phyloP scores from a whole-genome alignment of 2,329 filamentous ascomycete species.

The Ophiostoma montium region DNA sequence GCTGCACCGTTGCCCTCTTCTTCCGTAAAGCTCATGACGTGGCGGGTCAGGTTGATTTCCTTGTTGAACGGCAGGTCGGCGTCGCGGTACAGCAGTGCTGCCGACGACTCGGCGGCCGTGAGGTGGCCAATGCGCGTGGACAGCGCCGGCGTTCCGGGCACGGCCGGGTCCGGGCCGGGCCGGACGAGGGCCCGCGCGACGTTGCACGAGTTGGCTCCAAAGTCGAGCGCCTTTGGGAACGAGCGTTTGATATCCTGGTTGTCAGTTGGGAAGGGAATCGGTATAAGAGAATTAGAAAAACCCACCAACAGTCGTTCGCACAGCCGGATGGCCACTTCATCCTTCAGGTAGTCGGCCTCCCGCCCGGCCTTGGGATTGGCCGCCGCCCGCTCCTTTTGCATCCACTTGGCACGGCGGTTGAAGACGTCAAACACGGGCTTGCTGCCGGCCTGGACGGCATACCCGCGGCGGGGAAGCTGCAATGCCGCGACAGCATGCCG shows the following conservation, averaged over 20 bases:
- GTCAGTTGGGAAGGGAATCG: neutral
- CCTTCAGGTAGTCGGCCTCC: slow-evolving; percentile 80
- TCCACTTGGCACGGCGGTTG: slow-evolving; percentile 72
- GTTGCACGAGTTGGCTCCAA: slow-evolving; percentile 93
- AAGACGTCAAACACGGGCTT: slow-evolving; percentile 79
- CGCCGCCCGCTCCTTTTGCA: slow-evolving; percentile 82
- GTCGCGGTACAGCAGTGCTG: slow-evolving; percentile 67
- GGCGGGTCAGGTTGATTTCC: slow-evolving; percentile 55
- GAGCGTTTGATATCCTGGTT: slow-evolving; percentile 76
- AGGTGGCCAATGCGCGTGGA: slow-evolving; percentile 58
- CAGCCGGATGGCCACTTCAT: slow-evolving; percentile 74
- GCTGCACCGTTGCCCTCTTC: slow-evolving; percentile 10
- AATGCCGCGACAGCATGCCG: slow-evolving; percentile 66
- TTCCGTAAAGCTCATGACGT: slow-evolving; percentile 60
- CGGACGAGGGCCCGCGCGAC: slow-evolving; percentile 69
- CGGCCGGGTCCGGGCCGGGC: slow-evolving; percentile 49
- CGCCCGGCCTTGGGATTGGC: slow-evolving; percentile 55
- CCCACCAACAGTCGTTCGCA: slow-evolving; percentile 68
- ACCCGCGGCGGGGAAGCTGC: slow-evolving; percentile 42
- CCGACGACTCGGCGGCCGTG: slow-evolving; percentile 70
- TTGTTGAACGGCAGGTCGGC: slow-evolving; percentile 59
- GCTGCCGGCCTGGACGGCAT: slow-evolving; percentile 66
- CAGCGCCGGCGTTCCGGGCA: slow-evolving; percentile 49
- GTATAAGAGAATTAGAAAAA: neutral
- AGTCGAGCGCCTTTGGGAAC: slow-evolving; percentile 74